Base-by-base conservation (phyloP, 2,329 filamentous ascomycete genomes). In the Clonostachys rosea region DNA sequence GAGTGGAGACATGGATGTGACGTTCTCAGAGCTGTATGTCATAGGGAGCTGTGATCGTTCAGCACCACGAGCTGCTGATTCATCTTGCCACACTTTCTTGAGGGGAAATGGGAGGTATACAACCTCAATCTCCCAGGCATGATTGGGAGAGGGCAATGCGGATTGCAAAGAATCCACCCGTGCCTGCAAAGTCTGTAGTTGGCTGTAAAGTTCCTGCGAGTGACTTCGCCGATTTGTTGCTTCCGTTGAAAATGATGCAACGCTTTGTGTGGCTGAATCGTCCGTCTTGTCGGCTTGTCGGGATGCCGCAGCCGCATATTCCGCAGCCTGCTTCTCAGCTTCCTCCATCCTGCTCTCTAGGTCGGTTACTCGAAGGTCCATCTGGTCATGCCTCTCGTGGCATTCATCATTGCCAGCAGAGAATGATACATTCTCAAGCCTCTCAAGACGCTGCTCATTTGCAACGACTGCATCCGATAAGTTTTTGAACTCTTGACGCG, bases 61-160 rank as follows among this genome's bases (percentile, higher is more conserved):
- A 47, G 80, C 77, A 33, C 62, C 60, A 39, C 61, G 62, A 6
- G 64, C 56, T 11, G 61, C 59, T 6, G 64, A 55, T 18, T 66
- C 66, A 41, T 69, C 67, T 49, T 78, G 68, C 79, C 79, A 83
- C 6, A 83, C 56, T 18, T 71, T 74, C 54, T 74, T 78, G 7
- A 83, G 65, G 2, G 76, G 73, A 61, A 89, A 92, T 2, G 88
- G 88, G 8, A 91, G 62, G 48, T 91, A 81, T 2, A 91, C 81
- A 5, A 91, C 84, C 58, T 91, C 87, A 2, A 92, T 69, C 53
- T 87, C 79, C 85, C 87, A 91, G 0, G 87, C 85, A 39, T 79
- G 73, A 40, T 67, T 65, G 30, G 71, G 70, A 0, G 85, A 82
- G n/a, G 87, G 86, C 33, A 82, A 63, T 10, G 77, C 69, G 6